Evolutionary conservation across 202 grass and related monocot genomes (phyloP), one percentile per base, ranked within the genome.

Genomic region (Carex sylvatica): DNA sequence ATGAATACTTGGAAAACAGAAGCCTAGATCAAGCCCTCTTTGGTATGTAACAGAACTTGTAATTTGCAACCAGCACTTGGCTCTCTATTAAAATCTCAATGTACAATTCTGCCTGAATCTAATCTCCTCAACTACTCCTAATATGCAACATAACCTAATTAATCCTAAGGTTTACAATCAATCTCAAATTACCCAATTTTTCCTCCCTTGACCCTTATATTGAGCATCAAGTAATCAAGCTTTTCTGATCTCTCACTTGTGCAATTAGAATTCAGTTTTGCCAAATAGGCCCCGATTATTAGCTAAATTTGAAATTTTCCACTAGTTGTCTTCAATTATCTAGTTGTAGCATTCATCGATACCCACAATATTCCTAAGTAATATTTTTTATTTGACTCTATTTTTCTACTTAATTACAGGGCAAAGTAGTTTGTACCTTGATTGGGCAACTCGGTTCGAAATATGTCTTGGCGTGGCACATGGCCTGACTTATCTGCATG

Each of bases 11-110:
- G 8, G 90, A 89, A 56, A 87, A 92, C 15, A 73, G 84, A 35
- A 88, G 90, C 15, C 76, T 91, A 8, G 90, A 91, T 79, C 62
- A 78, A 84, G 79, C 79, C 58, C 70, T 92, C 20, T 92, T 92
- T 18, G 82, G 82, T 92, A 86, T 56, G 52, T 63, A 30, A 61
- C 42, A 0, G 0, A 44, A 51, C 18, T 75, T 75, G 23, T 52
- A 75, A 53, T 30, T 74, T 31, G 9, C 13, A 55, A 30, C 12
- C 22, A 15, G 44, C 40, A 52, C 2, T 23, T 53, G 15, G 12
- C 12, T 31, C 46, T 16, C 12, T 16, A 14, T 16, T 54, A 9
- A 54, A 75, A 75, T 55, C 4, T 54, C 13, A 22, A 47, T 23
- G 2, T 9, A 55, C n/a, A 30, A 53, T 53, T 75, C 11, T 7